Evolutionary conservation across 768 basidiomycete species (phyloP).

Genomic region (Dictyophora rubrovolvata): DNA sequence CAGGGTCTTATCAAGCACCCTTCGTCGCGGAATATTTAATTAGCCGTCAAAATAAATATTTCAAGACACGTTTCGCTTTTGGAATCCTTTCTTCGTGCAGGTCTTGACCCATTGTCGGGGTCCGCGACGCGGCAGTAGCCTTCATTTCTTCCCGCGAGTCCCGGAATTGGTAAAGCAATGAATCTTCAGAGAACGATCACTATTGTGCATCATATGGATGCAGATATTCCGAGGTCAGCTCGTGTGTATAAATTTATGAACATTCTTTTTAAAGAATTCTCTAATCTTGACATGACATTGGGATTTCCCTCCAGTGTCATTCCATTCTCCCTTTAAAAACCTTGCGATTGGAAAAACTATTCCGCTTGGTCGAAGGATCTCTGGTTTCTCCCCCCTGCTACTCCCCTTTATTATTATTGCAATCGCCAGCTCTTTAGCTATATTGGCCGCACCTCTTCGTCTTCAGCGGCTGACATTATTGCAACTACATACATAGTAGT

Average conservation of each 20-base stretch:
- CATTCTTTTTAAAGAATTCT: not conserved
- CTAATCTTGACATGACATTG: not conserved
- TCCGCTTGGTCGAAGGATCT: too few relatives aligned
- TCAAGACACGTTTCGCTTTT: not conserved
- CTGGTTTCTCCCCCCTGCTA: not conserved
- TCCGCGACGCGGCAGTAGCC: not conserved
- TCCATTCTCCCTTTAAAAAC: not conserved
- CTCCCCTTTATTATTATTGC: not conserved
- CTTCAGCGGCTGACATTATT: not conserved
- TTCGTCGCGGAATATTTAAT: too few relatives aligned
- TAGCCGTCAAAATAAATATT: not conserved
- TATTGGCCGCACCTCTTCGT: not conserved
- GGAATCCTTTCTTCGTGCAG: not conserved
- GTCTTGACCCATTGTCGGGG: not conserved
- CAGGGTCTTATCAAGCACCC: not conserved
- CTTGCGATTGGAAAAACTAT: not conserved
- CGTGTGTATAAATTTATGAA: not conserved
- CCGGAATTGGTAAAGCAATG: constrained; percentile 5
- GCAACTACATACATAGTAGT: not conserved
- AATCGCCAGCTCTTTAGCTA: not conserved
- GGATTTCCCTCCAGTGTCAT: not conserved
- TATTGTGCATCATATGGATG: not conserved
- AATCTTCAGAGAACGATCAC: not conserved
- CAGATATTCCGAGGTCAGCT: not conserved
- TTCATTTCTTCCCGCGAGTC: constrained; percentile 9